Evolutionary conservation across 2,329 filamentous ascomycete genomes (phyloP).

Genomic region (Aspergillus intermedius): DNA sequence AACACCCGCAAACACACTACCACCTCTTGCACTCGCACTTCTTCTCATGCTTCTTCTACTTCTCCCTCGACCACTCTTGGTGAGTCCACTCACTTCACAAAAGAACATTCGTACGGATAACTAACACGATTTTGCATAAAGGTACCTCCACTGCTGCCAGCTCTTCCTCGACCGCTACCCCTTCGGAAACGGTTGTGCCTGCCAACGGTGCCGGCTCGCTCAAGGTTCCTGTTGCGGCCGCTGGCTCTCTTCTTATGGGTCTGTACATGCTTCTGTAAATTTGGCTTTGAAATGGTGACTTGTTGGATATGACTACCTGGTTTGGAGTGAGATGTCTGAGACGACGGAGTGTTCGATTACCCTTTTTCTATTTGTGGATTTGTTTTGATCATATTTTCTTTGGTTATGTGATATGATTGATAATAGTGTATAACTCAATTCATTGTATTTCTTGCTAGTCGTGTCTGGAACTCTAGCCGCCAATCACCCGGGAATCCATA

Average conservation of each 20-base stretch:
- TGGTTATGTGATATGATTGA: too few species aligned
- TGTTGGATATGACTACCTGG: too few species aligned
- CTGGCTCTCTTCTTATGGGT: conserved; percentile 22
- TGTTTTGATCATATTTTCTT: too few species aligned
- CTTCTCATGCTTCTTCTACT: conserved; percentile 11
- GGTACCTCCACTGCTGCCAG: conserved; percentile 12
- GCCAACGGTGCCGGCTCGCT: conserved; percentile 20
- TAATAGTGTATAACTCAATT: too few species aligned
- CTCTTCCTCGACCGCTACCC: conserved; percentile 12
- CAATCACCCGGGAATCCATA: too few species aligned
- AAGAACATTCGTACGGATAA: background rate
- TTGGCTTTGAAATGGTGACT: too few species aligned
- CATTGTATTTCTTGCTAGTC: too few species aligned
- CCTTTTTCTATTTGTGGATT: too few species aligned
- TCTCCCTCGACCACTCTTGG: conserved; percentile 18
- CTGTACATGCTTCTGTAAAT: conserved; percentile 21
- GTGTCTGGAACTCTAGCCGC: too few species aligned
- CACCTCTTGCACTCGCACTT: conserved; percentile 5
- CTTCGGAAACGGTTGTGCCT: conserved; percentile 14
- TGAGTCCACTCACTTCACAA: conserved; percentile 14
- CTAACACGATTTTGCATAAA: conserved; percentile 8
- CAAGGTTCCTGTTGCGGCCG: conserved; percentile 20
- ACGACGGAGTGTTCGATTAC: too few species aligned
- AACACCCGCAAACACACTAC: conserved; percentile 2
- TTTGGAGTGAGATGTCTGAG: too few species aligned